These are phyloP conservation scores for Phytophthora boehmeriae DNA, from an alignment of 352 stramenopile species.

Conservation along the genomic window DNA sequence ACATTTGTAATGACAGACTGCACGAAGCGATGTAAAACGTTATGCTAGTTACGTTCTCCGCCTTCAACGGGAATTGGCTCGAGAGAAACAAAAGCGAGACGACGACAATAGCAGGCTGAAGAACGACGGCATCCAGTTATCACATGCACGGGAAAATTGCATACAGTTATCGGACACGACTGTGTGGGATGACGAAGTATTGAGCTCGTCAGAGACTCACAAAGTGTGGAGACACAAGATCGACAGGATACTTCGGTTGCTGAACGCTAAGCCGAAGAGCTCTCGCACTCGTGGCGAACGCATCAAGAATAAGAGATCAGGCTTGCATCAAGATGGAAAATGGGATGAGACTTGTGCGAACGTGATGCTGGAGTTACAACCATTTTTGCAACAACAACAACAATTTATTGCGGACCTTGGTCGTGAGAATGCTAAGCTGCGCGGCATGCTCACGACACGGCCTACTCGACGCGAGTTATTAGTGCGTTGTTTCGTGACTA, in stretches of 20 bases:
- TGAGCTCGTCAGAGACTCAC: slow-evolving; percentile 13
- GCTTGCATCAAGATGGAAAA: slow-evolving; percentile 4
- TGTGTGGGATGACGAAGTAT: slow-evolving; percentile 25
- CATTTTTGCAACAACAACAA: slow-evolving; percentile 33
- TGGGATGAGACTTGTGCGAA: slow-evolving; percentile 1
- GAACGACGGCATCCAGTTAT: slow-evolving; percentile 2
- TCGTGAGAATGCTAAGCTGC: slow-evolving; percentile 37
- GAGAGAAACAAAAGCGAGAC: slow-evolving; percentile 24
- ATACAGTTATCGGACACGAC: neutral
- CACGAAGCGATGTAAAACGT: slow-evolving; percentile 40
- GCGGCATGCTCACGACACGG: slow-evolving; percentile 32
- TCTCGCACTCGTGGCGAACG: neutral
- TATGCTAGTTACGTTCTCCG: slow-evolving; percentile 38
- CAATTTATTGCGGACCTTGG: slow-evolving; percentile 25
- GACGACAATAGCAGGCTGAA: neutral
- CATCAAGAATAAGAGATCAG: slow-evolving; percentile 1
- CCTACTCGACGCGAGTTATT: slow-evolving; percentile 31
- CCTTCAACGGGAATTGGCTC: slow-evolving; percentile 38
- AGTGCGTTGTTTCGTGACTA: slow-evolving; percentile 14
- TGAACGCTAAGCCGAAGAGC: slow-evolving; percentile 5
- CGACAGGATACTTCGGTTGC: slow-evolving; percentile 12
- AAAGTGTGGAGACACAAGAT: slow-evolving; percentile 28
- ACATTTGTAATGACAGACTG: slow-evolving; percentile 11
- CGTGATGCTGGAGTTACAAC: slow-evolving; percentile 9
- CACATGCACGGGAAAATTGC: slow-evolving; percentile 4